phyloP scores from a whole-genome alignment of 2,329 filamentous ascomycete genomes.

The Aspergillus calidoustus region DNA sequence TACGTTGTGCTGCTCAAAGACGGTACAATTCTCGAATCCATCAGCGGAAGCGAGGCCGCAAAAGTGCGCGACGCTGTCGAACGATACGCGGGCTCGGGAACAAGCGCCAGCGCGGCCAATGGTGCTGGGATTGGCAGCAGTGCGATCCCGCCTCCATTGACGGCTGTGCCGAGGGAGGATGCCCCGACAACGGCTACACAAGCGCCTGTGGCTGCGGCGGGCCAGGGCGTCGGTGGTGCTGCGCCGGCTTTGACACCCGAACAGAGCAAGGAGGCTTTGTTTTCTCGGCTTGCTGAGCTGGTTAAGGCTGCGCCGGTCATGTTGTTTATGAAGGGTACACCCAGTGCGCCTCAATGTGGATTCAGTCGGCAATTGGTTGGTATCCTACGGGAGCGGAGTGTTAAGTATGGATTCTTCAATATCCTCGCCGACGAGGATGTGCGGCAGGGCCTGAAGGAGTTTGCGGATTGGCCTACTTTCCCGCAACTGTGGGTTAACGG shows the following conservation, averaged over 20 bases:
- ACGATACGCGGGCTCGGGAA: constrained; percentile 65
- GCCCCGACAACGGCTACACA: constrained; percentile 37
- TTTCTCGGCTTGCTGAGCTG: constrained; percentile 77
- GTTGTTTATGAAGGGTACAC: constrained; percentile 99
- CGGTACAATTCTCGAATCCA: constrained; percentile 76
- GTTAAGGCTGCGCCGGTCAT: constrained; percentile 97
- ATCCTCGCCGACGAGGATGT: constrained; percentile 98
- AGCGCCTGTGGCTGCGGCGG: constrained; percentile 27
- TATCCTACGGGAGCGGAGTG: constrained; percentile 82
- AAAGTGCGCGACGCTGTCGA: constrained; percentile 88
- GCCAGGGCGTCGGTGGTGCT: constrained; percentile 7
- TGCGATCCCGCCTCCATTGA: constrained; percentile 46
- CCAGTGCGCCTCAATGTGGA: constrained; percentile 83
- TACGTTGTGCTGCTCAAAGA: constrained; percentile 83
- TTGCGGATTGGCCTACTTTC: constrained; percentile 97
- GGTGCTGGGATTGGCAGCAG: constrained; percentile 34
- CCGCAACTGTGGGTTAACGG: constrained; percentile 92
- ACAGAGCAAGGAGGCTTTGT: constrained; percentile 80
- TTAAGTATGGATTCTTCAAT: constrained; percentile 99
- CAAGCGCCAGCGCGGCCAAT: constrained; percentile 27
- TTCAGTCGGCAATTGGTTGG: constrained; percentile 90
- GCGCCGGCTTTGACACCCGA: constrained; percentile 41
- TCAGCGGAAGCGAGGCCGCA: constrained; percentile 86
- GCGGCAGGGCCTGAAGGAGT: constrained; percentile 93
- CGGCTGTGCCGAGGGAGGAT: constrained; percentile 44